phyloP scores from a whole-genome alignment of 2,329 filamentous ascomycete genomes.

The Aspergillus flavus region DNA sequence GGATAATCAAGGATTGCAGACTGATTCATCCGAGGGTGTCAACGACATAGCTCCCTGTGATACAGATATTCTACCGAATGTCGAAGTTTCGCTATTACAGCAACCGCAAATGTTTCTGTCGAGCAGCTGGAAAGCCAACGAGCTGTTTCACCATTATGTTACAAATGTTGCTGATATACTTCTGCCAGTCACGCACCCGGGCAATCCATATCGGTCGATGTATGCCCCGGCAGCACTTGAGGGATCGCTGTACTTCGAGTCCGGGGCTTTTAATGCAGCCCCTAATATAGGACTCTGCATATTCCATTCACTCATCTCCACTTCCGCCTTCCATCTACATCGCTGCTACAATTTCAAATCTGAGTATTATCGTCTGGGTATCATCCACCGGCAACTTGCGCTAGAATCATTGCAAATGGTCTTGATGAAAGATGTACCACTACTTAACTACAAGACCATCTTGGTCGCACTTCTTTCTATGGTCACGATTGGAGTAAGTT shows the following conservation, averaged over 20 bases:
- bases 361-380: background rate
- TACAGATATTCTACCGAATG: background rate
- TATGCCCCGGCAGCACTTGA: background rate
- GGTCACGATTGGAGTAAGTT: background rate
- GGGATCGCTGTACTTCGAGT: background rate
- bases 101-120: background rate
- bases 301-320: background rate
- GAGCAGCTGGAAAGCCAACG: background rate
- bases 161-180: background rate
- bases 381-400: background rate
- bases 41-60: background rate
- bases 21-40: background rate
- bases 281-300: background rate
- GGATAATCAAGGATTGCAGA: background rate
- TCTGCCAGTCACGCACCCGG: background rate
- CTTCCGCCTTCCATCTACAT: background rate
- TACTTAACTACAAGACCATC: background rate
- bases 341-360: background rate
- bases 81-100: background rate
- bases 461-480: background rate
- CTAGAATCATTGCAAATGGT: background rate
- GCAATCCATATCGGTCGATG: background rate
- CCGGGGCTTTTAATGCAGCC: background rate
- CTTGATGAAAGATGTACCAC: background rate
- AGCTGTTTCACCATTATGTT: background rate